phyloP scores from a whole-genome alignment of 202 grass and related monocot species.

The Panicum hallii region DNA sequence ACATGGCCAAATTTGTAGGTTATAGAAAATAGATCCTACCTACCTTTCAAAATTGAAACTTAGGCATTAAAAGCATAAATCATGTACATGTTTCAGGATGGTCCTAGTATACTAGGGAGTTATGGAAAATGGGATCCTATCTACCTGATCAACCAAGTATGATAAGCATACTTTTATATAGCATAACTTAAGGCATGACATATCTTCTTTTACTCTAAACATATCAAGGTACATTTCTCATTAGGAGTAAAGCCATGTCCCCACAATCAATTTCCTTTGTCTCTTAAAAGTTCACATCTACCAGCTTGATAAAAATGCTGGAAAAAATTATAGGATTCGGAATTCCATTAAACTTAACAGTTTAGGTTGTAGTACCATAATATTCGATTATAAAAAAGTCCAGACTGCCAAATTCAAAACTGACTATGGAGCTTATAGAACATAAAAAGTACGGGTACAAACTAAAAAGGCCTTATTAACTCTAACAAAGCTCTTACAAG shows the following conservation, averaged over 20 bases:
- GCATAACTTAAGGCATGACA: neutral
- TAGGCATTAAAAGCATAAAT: neutral
- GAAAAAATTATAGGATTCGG: neutral
- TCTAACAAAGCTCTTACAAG: neutral
- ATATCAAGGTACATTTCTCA: conserved; percentile 23
- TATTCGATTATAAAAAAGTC: neutral
- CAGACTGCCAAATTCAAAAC: conserved; percentile 23
- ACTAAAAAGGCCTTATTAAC: neutral
- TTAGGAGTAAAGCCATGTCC: neutral
- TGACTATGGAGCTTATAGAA: neutral
- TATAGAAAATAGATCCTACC: neutral
- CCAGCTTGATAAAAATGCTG: conserved; percentile 2
- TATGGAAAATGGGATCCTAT: neutral
- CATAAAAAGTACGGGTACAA: neutral
- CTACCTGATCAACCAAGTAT: conserved; percentile 8
- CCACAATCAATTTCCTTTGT: conserved; percentile 1
- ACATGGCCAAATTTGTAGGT: neutral
- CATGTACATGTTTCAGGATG: conserved; percentile 7
- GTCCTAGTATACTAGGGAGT: neutral
- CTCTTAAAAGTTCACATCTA: neutral
- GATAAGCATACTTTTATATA: neutral
- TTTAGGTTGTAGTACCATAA: neutral
- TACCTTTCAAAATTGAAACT: conserved; percentile 16
- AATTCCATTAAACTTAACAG: neutral
- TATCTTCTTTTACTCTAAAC: conserved; percentile 6